Evolutionary conservation across 768 basidiomycete genomes (phyloP), one percentile per base, ranked within the genome.

Genomic region (Amanita pseudoporphyria): DNA sequence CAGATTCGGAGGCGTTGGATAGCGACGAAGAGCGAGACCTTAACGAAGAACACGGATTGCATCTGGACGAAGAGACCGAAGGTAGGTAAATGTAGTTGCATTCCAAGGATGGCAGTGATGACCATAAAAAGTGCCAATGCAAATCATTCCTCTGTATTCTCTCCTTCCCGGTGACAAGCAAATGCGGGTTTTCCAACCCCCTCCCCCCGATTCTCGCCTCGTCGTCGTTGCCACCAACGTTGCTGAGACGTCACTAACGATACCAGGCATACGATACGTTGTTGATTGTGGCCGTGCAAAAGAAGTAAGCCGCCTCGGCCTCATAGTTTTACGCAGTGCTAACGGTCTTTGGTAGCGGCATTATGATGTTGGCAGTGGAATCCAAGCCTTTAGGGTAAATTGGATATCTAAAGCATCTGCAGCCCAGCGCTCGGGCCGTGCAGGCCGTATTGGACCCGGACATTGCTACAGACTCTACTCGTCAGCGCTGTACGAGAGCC

Each of bases 381-480:
- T 99, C 19, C 93, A 98, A 67, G 76, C 90, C 6, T 98, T 95
- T 70, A 83, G 86, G 61, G 78, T 99, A 38, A 80, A 78, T 48
- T 99, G 94, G 95, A 82, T 87, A 54, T 92, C 92, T 13, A 97
- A 97, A 62, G 92, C 95, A 2, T 94, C 93, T 2, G 92, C 93
- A 0, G 77, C 88, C 1, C 96, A 99, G 61, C 78, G 96, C 52
- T 84, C 96, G 3, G 96, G 96, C 61, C 86, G 96, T 60, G 96
- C 96, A 0, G 96, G 96, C 9, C 90, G 96, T 53, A 97, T 92
- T 12, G 95, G 96, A 3, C 95, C 96, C 12, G 96, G 96, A 22
- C 96, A 98, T 65, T 98, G 96, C 66, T 98, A 98, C 63, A 81
- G 96, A 33, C 79, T 98, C 10, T 98, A 95, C 68, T 97, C 95